Evolutionary conservation across 345 rosid species (phyloP).

Genomic region (Eucalyptus brandiana): DNA sequence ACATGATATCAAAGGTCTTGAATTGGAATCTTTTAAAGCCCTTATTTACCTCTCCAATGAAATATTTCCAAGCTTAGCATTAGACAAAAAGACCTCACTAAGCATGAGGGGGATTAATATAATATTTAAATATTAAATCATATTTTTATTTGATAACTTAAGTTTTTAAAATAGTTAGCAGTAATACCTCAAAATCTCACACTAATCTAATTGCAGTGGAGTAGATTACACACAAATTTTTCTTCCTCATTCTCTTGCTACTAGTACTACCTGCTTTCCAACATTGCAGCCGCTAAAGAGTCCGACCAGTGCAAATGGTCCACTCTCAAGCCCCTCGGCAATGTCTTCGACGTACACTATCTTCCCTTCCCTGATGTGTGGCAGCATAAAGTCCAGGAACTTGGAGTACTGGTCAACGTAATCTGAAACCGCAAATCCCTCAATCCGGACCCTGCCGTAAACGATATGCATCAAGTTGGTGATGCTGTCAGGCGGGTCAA

Average conservation of each 20-base stretch:
- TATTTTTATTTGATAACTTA: rapidly evolving
- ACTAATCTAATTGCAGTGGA: neutral
- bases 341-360: conserved; percentile 46
- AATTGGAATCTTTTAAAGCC: too few relatives aligned
- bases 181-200: neutral
- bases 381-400: conserved; percentile 25
- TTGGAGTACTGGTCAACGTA: conserved; percentile 19
- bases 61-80: neutral
- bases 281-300: conserved; percentile 41
- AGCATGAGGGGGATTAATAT: neutral
- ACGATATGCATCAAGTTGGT: conserved; percentile 7
- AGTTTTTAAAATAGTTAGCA: neutral
- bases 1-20: too few relatives aligned
- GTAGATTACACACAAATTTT: neutral
- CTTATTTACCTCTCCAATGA: neutral
- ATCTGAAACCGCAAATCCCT: conserved; percentile 32
- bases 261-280: conserved; percentile 41
- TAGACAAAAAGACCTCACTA: neutral
- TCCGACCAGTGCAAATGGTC: conserved; percentile 41
- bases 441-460: conserved; percentile 4
- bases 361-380: conserved; percentile 31
- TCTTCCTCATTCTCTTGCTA: neutral
- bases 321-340: conserved; percentile 42
- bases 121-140: neutral
- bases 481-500: conserved; percentile 1